Base-by-base conservation (phyloP, 345 rosid species). In the Zanthoxylum bungeanum region DNA sequence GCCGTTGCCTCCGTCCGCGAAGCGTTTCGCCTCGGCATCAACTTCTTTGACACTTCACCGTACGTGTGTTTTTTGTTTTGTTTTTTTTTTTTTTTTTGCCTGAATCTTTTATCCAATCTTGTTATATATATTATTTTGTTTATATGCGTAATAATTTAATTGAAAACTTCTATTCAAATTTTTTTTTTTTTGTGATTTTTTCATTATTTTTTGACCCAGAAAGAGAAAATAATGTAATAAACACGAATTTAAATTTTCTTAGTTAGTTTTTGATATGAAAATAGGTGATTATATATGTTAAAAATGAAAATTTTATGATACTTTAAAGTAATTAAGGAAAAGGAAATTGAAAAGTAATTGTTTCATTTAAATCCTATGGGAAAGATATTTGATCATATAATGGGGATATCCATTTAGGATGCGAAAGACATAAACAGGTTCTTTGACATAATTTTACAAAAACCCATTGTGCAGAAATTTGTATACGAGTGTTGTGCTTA, bases 11-110 rank as follows among this genome's bases (percentile, higher is more conserved):
- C 96, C 74, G 96, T 92, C 39, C 83, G 87, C 63, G 83, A 85
- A 52, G 97, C 99, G 68, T 91, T 92, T 77, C 87, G 84, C 47
- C 85, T 83, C 34, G 94, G 97, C 73, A 92, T 92, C 79, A 95
- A 95, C 83, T 95, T 95, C 89, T 95, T 92, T 80, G 97, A 95
- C 77, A 95, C 99, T 76, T 95, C 97, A 17, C 99, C 99, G 99
- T 95, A 86, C 36, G 77, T 31, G 30, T 34, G 10, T 27, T 40
- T 74, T 64, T 56, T 40, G 2, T n/a, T n/a, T n/a, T n/a, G n/a
- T n/a, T n/a, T n/a, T n/a, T n/a, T n/a, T n/a, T n/a, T n/a, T n/a
- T 73, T 68, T 56, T 37, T 1, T n/a, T n/a, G n/a, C n/a, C n/a
- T n/a, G n/a, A n/a, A n/a, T n/a, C n/a, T n/a, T n/a, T n/a, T n/a